Evolutionary conservation across 768 basidiomycete genomes (phyloP).

Genomic region (Suillus lakei): DNA sequence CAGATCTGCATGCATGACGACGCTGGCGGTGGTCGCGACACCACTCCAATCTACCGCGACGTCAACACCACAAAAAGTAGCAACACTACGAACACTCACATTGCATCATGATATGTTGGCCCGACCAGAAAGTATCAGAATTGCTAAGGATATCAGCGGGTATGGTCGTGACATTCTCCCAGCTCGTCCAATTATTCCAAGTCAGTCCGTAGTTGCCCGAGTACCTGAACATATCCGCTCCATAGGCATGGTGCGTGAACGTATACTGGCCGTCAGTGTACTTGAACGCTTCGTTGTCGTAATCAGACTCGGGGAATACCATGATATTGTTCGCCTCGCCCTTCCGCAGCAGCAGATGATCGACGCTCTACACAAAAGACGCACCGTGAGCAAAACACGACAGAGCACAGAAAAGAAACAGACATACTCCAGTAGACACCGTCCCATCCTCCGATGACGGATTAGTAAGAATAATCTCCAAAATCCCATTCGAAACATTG

Average conservation of each 20-base stretch:
- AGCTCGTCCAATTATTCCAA: constrained; percentile 81
- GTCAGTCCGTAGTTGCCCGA: constrained; percentile 80
- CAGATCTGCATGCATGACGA: constrained; percentile 80
- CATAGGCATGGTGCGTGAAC: constrained; percentile 82
- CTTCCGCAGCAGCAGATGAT: constrained; percentile 83
- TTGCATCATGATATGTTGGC: constrained; percentile 87
- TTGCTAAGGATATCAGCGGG: constrained; percentile 57
- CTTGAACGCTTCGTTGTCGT: constrained; percentile 63
- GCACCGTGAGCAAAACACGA: constrained; percentile 12
- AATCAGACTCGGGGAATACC: constrained; percentile 87
- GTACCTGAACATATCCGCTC: constrained; percentile 88
- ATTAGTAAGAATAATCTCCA: constrained; percentile 71
- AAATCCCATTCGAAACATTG: constrained; percentile 82
- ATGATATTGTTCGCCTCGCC: constrained; percentile 76
- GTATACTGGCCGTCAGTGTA: constrained; percentile 67
- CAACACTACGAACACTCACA: constrained; percentile 51
- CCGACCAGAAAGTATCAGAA: constrained; percentile 68
- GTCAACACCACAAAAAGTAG: not conserved
- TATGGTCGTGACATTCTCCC: constrained; percentile 76
- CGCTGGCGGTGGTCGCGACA: constrained; percentile 60
- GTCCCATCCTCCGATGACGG: constrained; percentile 47
- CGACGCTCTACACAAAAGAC: constrained; percentile 50
- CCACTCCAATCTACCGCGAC: constrained; percentile 74
- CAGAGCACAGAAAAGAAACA: constrained; percentile 11
- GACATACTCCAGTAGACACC: constrained; percentile 57